A percentile compares a stretch with the other conserved stretches of the same genome.
phyloP scores from a whole-genome alignment of 1,284 basidiomycete genomes.

The Trametes sp. region DNA sequence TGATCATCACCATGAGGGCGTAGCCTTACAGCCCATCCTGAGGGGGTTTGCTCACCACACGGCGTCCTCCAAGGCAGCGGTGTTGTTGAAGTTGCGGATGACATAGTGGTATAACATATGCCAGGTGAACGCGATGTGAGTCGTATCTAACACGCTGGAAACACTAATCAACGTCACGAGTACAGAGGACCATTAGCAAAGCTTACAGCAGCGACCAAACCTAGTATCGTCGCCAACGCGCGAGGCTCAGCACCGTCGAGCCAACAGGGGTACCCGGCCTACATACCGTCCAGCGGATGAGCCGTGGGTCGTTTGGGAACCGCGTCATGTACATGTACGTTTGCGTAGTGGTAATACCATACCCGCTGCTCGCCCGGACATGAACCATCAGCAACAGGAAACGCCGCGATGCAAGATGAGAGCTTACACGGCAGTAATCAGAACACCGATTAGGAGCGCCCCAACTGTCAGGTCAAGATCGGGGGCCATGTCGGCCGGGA shows the following conservation, averaged over 20 bases:
- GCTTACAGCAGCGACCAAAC: conserved; percentile 24
- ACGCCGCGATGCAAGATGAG: not conserved
- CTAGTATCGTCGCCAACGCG: not conserved
- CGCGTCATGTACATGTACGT: conserved; percentile 26
- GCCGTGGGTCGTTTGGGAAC: conserved; percentile 23
- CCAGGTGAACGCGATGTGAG: conserved; percentile 24
- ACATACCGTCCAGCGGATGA: conserved; percentile 22
- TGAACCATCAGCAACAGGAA: not conserved
- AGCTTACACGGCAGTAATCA: conserved; percentile 27
- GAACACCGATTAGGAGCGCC: conserved; percentile 24
- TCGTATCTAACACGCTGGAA: conserved; percentile 19
- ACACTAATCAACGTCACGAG: not conserved
- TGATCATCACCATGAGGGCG: not conserved
- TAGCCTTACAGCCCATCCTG: not conserved
- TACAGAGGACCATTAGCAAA: not conserved
- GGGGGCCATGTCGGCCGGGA: not conserved
- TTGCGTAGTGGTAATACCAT: conserved; percentile 28
- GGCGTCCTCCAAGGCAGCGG: conserved; percentile 7
- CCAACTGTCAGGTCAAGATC: conserved; percentile 23
- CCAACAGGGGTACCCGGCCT: not conserved
- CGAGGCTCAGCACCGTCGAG: not conserved
- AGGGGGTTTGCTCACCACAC: conserved; percentile 16
- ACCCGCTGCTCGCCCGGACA: conserved; percentile 9
- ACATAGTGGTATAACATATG: conserved; percentile 32
- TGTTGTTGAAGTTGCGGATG: conserved; percentile 28